Percentiles rank a stretch among this genome's conserved stretches.
These are phyloP conservation scores for Arthrobotrys iridis DNA, from an alignment of 2,329 filamentous ascomycete species.

Conservation along the genomic window DNA sequence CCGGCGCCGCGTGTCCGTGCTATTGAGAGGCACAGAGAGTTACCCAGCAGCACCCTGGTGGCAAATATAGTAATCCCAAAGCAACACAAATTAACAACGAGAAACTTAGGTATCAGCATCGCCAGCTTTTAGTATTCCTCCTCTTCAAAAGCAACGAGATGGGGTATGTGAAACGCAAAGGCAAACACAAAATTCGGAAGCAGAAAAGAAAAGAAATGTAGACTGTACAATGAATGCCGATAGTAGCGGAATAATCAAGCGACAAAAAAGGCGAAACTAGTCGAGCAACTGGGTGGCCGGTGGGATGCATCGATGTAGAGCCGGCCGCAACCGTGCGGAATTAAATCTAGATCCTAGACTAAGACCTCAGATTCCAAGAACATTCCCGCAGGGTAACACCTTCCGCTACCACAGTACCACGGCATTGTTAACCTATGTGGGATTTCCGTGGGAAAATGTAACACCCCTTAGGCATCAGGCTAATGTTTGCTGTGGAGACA, in stretches of 20 bases:
- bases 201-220: neutral
- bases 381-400: neutral
- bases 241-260: neutral
- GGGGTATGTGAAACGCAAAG: conserved; percentile 16
- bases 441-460: conserved; percentile 39
- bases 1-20: neutral
- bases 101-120: neutral
- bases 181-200: neutral
- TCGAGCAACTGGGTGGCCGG: neutral
- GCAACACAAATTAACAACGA: conserved; percentile 4
- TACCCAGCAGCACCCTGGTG: neutral
- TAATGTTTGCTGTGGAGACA: conserved; percentile 40
- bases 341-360: neutral
- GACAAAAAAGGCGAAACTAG: neutral
- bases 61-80: conserved; percentile 12
- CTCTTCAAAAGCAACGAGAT: conserved; percentile 14
- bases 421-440: conserved; percentile 18
- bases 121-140: conserved; percentile 16
- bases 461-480: conserved; percentile 46
- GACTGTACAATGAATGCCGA: neutral
- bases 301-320: conserved; percentile 4
- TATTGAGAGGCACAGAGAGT: neutral
- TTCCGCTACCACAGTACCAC: conserved; percentile 21
- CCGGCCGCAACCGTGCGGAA: neutral
- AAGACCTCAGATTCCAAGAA: neutral